phyloP scores from a whole-genome alignment of 2,329 filamentous ascomycete genomes.

The Pseudocercospora fuligena region DNA sequence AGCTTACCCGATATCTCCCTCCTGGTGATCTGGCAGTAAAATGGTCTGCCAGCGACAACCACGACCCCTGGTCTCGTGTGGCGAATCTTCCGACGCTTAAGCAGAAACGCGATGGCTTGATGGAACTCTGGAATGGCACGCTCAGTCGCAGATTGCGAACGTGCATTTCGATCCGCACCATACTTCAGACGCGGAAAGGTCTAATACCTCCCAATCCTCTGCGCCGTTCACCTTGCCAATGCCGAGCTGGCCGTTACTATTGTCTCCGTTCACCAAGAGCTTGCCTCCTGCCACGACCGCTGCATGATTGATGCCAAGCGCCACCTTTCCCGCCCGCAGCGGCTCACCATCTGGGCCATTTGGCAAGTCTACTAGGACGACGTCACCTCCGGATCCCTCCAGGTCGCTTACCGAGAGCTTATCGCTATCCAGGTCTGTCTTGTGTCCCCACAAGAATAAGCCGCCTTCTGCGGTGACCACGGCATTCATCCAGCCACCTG shows the following conservation, averaged over 20 bases:
- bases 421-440: constrained; percentile 25
- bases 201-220: constrained; percentile 36
- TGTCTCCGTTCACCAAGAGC: constrained; percentile 62
- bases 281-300: constrained; percentile 54
- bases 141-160: not conserved
- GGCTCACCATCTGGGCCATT: constrained; percentile 49
- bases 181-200: constrained; percentile 29
- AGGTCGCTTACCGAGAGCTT: too few species aligned
- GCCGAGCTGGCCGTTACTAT: constrained; percentile 65
- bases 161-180: constrained; percentile 61
- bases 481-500: constrained; percentile 61
- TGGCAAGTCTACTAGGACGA: constrained; percentile 34
- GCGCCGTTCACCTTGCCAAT: constrained; percentile 29
- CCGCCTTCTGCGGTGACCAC: constrained; percentile 63
- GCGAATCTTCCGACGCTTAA: not conserved
- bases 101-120: not conserved
- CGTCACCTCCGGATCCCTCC: too few species aligned
- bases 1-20: not conserved
- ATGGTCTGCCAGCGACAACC: not conserved
- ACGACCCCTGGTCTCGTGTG: not conserved
- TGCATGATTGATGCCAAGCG: constrained; percentile 64
- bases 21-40: not conserved
- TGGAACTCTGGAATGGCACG: not conserved
- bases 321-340: constrained; percentile 60
- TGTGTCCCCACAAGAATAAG: constrained; percentile 65